phyloP scores from a whole-genome alignment of 306 rosid genomes.

The Rosa persica region DNA sequence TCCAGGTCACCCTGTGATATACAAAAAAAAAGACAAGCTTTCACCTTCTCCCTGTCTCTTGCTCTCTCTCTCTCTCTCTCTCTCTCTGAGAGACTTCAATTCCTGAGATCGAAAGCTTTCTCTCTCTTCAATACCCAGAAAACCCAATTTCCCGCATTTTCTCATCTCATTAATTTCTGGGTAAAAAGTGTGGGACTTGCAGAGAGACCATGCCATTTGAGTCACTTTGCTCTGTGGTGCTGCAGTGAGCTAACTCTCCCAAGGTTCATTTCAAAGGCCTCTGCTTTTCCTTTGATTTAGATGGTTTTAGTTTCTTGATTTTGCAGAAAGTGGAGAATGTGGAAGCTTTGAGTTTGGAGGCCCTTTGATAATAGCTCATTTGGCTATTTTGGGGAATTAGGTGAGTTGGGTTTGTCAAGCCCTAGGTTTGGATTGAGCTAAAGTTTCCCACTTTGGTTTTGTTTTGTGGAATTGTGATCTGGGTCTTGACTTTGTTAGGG shows the following conservation, averaged over 20 bases:
- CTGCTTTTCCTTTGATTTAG: constrained; percentile 3
- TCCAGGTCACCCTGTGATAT: constrained; percentile 28
- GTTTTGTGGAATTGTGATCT: constrained; percentile 19
- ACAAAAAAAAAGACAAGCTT: constrained; percentile 28
- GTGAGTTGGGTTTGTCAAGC: constrained; percentile 30
- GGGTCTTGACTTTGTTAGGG: constrained; percentile 29
- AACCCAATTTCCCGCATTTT: constrained; percentile 38
- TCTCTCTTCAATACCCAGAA: constrained; percentile 10
- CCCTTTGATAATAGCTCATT: constrained; percentile 34
- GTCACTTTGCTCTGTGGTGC: constrained; percentile 43
- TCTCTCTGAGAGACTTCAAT: neutral
- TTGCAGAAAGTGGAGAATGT: constrained; percentile 44
- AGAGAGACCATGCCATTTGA: constrained; percentile 26
- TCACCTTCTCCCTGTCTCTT: constrained; percentile 2
- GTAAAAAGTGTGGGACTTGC: constrained; percentile 26
- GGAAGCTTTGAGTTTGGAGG: constrained; percentile 54
- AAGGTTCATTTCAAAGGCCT: constrained; percentile 18
- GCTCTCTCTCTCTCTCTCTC: neutral
- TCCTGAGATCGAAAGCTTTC: constrained; percentile 37
- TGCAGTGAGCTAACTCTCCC: constrained; percentile 29
- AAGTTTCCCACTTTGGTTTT: constrained; percentile 20
- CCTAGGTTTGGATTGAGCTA: constrained; percentile 51
- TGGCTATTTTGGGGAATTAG: constrained; percentile 15
- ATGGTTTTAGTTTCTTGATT: constrained; percentile 29
- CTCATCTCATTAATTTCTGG: constrained; percentile 33